phyloP scores from a whole-genome alignment of 139 green algal genomes.

The Volvox reticuliferus region DNA sequence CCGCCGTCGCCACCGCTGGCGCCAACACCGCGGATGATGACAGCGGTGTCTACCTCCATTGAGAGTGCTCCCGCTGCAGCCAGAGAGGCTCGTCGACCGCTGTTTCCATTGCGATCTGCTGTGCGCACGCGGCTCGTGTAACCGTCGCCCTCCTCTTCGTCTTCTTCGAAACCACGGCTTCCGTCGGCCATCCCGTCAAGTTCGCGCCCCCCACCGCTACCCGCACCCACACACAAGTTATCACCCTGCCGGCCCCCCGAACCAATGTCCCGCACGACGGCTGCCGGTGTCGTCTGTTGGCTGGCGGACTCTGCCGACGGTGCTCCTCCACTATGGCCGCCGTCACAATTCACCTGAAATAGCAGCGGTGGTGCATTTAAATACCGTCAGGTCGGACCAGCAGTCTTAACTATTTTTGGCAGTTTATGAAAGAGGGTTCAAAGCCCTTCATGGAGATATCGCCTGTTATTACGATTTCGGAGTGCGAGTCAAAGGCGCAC shows the following conservation, averaged over 20 bases:
- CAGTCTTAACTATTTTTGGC: too few species aligned
- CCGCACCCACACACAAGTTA: not conserved
- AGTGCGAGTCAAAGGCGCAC: not conserved
- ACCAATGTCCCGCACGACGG: not conserved
- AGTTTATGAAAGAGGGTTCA: too few species aligned
- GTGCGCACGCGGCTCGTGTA: slow-evolving; percentile 8
- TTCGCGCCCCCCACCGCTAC: not conserved
- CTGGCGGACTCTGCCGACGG: not conserved
- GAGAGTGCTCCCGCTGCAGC: not conserved
- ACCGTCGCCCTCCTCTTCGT: slow-evolving; percentile 15
- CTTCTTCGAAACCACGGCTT: not conserved
- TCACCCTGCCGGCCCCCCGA: not conserved
- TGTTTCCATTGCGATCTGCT: not conserved
- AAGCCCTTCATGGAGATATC: too few species aligned
- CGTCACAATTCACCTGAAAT: not conserved
- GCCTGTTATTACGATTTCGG: too few species aligned
- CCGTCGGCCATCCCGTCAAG: not conserved
- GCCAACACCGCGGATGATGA: not conserved
- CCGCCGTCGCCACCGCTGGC: not conserved
- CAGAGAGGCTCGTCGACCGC: not conserved
- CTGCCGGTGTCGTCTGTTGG: not conserved
- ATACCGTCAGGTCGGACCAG: too few species aligned
- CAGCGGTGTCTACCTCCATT: not conserved
- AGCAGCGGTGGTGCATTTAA: too few species aligned
- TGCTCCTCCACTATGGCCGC: not conserved